These are phyloP conservation scores for Candida peoriensis DNA, from an alignment of 805 yeast species.

Conservation along the genomic window DNA sequence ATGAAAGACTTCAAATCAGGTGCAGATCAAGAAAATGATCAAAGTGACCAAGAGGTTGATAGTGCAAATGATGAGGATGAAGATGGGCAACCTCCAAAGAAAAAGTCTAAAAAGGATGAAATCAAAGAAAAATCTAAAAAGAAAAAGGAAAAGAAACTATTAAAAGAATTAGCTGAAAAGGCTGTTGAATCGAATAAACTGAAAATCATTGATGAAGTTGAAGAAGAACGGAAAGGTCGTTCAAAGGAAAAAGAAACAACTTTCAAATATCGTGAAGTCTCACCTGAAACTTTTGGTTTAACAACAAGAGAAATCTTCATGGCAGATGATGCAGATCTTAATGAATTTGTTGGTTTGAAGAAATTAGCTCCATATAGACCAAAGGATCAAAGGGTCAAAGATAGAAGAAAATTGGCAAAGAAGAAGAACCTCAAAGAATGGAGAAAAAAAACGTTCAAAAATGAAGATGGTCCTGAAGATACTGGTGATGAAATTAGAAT, in stretches of 20 bases:
- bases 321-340: conserved; percentile 84
- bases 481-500: conserved; percentile 22
- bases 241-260: conserved; percentile 40
- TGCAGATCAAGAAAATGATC: conserved; percentile 37
- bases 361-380: conserved; percentile 92
- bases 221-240: conserved; percentile 57
- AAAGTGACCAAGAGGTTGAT: conserved; percentile 20
- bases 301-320: conserved; percentile 79
- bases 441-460: conserved; percentile 77
- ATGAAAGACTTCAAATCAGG: conserved; percentile 40
- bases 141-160: conserved; percentile 56
- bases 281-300: conserved; percentile 90
- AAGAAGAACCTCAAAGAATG: conserved; percentile 80
- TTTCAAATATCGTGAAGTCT: conserved; percentile 89
- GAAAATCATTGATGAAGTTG: conserved; percentile 63
- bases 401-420: conserved; percentile 79
- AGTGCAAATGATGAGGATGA: conserved; percentile 30
- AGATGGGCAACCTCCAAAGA: conserved; percentile 30
- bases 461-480: conserved; percentile 42
- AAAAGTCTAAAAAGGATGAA: conserved; percentile 49
- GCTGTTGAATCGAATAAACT: conserved; percentile 72
- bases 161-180: conserved; percentile 66
- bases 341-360: conserved; percentile 81
- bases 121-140: conserved; percentile 49
- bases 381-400: conserved; percentile 64